Percentiles rank a stretch among this genome's conserved stretches.
These are phyloP conservation scores for Debaryomyces subglobosus DNA, from an alignment of 1,139 yeast genomes.

Conservation along the genomic window DNA sequence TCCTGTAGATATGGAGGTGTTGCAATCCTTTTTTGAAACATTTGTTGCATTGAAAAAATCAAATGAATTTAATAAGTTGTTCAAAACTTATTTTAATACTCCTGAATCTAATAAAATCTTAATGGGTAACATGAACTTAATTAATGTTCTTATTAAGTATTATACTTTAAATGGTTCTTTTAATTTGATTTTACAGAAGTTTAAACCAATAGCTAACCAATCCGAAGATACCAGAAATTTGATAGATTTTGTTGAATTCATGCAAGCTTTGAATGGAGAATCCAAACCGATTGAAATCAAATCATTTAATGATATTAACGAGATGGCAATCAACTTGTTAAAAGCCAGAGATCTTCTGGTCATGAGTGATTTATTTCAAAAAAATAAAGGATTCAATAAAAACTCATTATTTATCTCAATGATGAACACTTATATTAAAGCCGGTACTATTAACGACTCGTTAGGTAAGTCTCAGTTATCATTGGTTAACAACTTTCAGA, in stretches of 20 bases:
- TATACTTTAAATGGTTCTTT: conserved; percentile 22
- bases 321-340: conserved; percentile 12
- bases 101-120: conserved; percentile 13
- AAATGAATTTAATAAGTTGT: conserved; percentile 20
- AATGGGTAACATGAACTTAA: conserved; percentile 18
- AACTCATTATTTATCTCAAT: conserved; percentile 20
- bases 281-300: neutral
- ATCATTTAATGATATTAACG: conserved; percentile 3
- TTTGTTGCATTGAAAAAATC: conserved; percentile 17
- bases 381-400: conserved; percentile 14
- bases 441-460: conserved; percentile 11
- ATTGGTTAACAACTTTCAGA: conserved; percentile 14
- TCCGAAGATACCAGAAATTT: conserved; percentile 20
- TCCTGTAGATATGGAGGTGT: conserved; percentile 13
- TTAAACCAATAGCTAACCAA: conserved; percentile 16
- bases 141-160: conserved; percentile 27
- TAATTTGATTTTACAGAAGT: conserved; percentile 21
- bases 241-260: conserved; percentile 25
- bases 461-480: conserved; percentile 12
- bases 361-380: conserved; percentile 21
- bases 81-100: conserved; percentile 16
- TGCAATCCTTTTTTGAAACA: conserved; percentile 18
- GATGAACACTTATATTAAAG: conserved; percentile 20
- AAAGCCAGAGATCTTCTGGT: conserved; percentile 11
- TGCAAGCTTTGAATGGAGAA: conserved; percentile 19